Percentiles rank a stretch among this genome's conserved stretches.
Evolutionary conservation across 2,329 filamentous ascomycete genomes (phyloP).

Genomic region (Madurella fahalii): DNA sequence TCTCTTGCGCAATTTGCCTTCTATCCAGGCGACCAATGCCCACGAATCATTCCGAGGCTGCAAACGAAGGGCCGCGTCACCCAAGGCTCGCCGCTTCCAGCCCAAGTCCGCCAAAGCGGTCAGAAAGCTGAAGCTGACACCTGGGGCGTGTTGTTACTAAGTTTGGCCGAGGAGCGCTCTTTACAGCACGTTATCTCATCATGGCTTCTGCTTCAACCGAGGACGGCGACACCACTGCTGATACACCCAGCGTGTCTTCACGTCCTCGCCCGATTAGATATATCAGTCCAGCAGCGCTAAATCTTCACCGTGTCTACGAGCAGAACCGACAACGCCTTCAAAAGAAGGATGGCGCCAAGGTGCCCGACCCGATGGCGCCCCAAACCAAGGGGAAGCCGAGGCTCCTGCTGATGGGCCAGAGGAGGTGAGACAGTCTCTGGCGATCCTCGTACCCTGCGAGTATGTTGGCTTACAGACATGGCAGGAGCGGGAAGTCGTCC

Average conservation of each 20-base stretch:
- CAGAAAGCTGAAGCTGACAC: slow-evolving; percentile 1
- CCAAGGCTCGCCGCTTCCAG: neutral
- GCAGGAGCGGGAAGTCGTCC: slow-evolving; percentile 93
- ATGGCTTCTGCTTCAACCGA: slow-evolving; percentile 27
- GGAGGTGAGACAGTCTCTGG: slow-evolving; percentile 57
- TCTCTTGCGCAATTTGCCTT: slow-evolving; percentile 10
- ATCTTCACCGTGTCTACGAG: slow-evolving; percentile 58
- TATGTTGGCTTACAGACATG: slow-evolving; percentile 15
- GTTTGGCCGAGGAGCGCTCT: neutral
- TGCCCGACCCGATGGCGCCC: slow-evolving; percentile 42
- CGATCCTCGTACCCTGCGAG: neutral
- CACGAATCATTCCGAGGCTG: slow-evolving; percentile 1
- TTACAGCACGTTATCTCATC: slow-evolving; percentile 2
- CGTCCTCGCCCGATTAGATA: slow-evolving; percentile 35
- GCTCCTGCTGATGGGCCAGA: slow-evolving; percentile 89
- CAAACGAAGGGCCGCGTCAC: slow-evolving; percentile 12
- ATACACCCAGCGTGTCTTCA: slow-evolving; percentile 16
- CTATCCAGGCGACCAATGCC: slow-evolving; percentile 13
- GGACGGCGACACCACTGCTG: slow-evolving; percentile 16
- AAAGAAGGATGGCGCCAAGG: slow-evolving; percentile 46
- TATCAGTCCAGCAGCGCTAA: slow-evolving; percentile 58
- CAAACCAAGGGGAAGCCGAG: slow-evolving; percentile 69
- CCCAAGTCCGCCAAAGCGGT: slow-evolving; percentile 8
- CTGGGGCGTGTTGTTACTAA: neutral
- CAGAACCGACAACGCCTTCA: slow-evolving; percentile 54